Evolutionary conservation across 2,329 filamentous ascomycete genomes (phyloP).

Genomic region (Acrodontium crateriforme): DNA sequence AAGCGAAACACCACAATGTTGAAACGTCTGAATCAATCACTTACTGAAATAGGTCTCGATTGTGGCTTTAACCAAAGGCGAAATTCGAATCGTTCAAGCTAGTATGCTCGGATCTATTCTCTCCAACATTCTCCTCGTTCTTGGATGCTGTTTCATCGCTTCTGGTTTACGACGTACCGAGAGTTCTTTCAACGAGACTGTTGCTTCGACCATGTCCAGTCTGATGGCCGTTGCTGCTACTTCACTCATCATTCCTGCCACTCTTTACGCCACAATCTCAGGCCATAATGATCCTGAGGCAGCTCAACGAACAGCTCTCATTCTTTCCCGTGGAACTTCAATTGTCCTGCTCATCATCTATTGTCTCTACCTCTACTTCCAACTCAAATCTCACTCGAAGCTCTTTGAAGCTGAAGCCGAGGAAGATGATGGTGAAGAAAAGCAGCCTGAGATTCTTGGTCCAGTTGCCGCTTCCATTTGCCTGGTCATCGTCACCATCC

Average conservation of each 20-base stretch:
- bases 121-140: slow-evolving; percentile 76
- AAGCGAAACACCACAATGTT: background rate
- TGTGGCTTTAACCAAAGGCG: slow-evolving; percentile 67
- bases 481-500: slow-evolving; percentile 34
- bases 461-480: slow-evolving; percentile 32
- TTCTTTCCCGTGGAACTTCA: slow-evolving; percentile 40
- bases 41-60: slow-evolving; percentile 58
- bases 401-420: slow-evolving; percentile 30
- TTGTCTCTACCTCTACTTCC: slow-evolving; percentile 41
- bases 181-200: slow-evolving; percentile 53
- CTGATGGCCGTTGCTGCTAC: slow-evolving; percentile 43
- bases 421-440: slow-evolving; percentile 16
- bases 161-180: slow-evolving; percentile 32
- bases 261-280: slow-evolving; percentile 37
- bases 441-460: slow-evolving; percentile 29
- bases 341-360: slow-evolving; percentile 41
- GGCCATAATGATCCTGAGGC: slow-evolving; percentile 26
- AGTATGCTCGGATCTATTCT: slow-evolving; percentile 95
- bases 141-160: slow-evolving; percentile 40
- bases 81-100: slow-evolving; percentile 93
- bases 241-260: slow-evolving; percentile 40
- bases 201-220: slow-evolving; percentile 61
- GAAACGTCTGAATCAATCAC: background rate
- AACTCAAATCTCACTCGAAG: slow-evolving; percentile 36
- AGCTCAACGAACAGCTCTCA: slow-evolving; percentile 29